Percentiles rank a stretch among this genome's conserved stretches.
Conservation (phyloP, 176 grass and related monocot species). For the Leersia perrieri region DNA sequence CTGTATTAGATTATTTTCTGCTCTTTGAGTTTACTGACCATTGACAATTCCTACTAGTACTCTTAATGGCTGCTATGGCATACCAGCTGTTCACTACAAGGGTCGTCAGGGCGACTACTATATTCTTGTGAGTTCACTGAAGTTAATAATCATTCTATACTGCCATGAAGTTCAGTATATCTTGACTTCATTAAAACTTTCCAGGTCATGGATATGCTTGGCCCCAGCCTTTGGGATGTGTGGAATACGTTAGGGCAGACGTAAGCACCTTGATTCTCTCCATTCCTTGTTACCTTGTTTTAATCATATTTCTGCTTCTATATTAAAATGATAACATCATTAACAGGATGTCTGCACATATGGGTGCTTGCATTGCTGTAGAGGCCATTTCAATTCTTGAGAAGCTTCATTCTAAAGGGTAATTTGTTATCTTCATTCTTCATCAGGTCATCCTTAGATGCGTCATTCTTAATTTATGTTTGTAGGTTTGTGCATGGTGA, state of each 20-base stretch:
- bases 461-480: slow-evolving; percentile 6
- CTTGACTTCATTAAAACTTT: slow-evolving; percentile 12
- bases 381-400: slow-evolving; percentile 93
- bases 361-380: slow-evolving; percentile 95
- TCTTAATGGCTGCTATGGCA: slow-evolving; percentile 86
- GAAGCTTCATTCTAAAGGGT: slow-evolving; percentile 90
- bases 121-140: slow-evolving; percentile 61
- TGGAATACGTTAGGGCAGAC: slow-evolving; percentile 88
- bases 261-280: slow-evolving; percentile 59
- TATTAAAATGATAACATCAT: slow-evolving; percentile 27
- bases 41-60: slow-evolving; percentile 43
- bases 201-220: slow-evolving; percentile 98
- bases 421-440: slow-evolving; percentile 21
- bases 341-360: slow-evolving; percentile 73
- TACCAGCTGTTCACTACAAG: slow-evolving; percentile 83
- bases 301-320: not conserved
- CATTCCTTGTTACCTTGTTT: slow-evolving; percentile 34
- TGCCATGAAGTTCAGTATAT: slow-evolving; percentile 20
- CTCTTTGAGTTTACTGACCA: slow-evolving; percentile 30
- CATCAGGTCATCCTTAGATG: not conserved
- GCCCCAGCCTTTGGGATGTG: slow-evolving; percentile 95
- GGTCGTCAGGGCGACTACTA: slow-evolving; percentile 88
- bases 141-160: slow-evolving; percentile 20
- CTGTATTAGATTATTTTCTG: slow-evolving; percentile 9
- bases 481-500: slow-evolving; percentile 99